Percentiles rank a stretch among this genome's conserved stretches.
These are phyloP conservation scores for Cystobasidium tubakii DNA, from an alignment of 768 basidiomycete species.

Conservation along the genomic window DNA sequence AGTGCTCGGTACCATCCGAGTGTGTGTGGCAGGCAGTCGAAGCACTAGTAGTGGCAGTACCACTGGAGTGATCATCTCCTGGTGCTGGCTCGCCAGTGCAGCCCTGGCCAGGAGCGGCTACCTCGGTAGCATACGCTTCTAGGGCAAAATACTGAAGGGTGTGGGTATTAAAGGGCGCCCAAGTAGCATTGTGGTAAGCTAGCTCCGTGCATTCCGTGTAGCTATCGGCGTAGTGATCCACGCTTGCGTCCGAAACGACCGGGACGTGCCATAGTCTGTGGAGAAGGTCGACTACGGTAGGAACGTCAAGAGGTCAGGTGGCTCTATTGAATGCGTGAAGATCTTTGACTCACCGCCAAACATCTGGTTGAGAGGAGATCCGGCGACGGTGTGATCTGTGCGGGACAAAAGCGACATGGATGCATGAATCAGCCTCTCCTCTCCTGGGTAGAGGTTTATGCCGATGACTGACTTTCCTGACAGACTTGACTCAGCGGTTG, in stretches of 20 bases:
- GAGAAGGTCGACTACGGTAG: slow-evolving; percentile 46
- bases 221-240: slow-evolving; percentile 46
- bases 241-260: slow-evolving; percentile 42
- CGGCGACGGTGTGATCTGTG: slow-evolving; percentile 18
- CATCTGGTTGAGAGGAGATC: background rate
- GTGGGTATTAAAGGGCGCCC: slow-evolving; percentile 47
- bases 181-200: slow-evolving; percentile 46
- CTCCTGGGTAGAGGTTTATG: background rate
- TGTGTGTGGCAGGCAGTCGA: slow-evolving; percentile 31
- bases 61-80: slow-evolving; percentile 24
- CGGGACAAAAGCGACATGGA: background rate
- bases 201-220: slow-evolving; percentile 46
- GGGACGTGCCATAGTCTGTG: slow-evolving; percentile 50
- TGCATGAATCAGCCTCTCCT: background rate
- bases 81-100: slow-evolving; percentile 40
- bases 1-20: background rate
- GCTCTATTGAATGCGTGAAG: background rate
- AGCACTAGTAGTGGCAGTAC: slow-evolving; percentile 36
- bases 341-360: slow-evolving; percentile 32
- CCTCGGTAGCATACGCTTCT: slow-evolving; percentile 45
- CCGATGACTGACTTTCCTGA: slow-evolving; percentile 40
- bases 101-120: slow-evolving; percentile 44
- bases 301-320: slow-evolving; percentile 42
- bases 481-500: slow-evolving; percentile 46
- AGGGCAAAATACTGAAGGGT: slow-evolving; percentile 46